These are phyloP conservation scores for Clavispora asparagi DNA, from an alignment of 805 yeast genomes.

Conservation along the genomic window DNA sequence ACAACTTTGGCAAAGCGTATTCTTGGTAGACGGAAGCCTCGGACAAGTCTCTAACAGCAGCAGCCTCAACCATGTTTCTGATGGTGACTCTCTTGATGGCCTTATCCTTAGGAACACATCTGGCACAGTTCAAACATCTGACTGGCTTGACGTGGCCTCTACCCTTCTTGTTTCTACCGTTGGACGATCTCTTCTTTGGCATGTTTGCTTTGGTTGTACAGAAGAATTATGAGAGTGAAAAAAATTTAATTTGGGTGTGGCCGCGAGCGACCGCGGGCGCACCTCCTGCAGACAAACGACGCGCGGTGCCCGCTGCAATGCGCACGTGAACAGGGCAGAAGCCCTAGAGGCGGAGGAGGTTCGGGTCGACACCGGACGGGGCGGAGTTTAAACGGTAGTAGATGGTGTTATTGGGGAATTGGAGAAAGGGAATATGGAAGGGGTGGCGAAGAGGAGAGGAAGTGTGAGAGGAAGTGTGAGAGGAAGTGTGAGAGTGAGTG, in stretches of 20 bases:
- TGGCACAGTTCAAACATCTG: constrained; percentile 99
- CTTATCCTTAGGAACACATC: constrained; percentile 99
- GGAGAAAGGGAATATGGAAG: too few relatives aligned
- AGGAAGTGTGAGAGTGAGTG: too few relatives aligned
- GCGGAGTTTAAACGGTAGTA: too few relatives aligned
- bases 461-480: too few relatives aligned
- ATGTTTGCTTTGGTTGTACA: constrained; percentile 41
- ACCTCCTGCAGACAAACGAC: constrained; percentile 1
- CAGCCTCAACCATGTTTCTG: constrained; percentile 99
- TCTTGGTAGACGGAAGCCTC: constrained; percentile 99
- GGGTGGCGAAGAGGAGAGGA: too few relatives aligned
- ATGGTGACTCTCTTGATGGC: constrained; percentile 99
- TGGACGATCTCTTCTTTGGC: constrained; percentile 99
- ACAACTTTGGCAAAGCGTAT: constrained; percentile 99
- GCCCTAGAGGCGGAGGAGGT: constrained; percentile 3
- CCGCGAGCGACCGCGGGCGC: constrained; percentile 5
- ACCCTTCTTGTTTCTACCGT: constrained; percentile 99
- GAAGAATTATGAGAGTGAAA: constrained; percentile 11
- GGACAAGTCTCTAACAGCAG: constrained; percentile 99
- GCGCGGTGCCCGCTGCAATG: constrained; percentile 2
- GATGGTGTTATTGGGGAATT: too few relatives aligned
- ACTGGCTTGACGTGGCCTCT: constrained; percentile 99
- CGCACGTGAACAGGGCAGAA: constrained; percentile 10
- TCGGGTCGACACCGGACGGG: too few relatives aligned
- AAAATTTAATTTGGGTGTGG: constrained; percentile 11